Base-by-base conservation (phyloP, 2,329 filamentous ascomycete genomes). In the Cladosporium sp. region DNA sequence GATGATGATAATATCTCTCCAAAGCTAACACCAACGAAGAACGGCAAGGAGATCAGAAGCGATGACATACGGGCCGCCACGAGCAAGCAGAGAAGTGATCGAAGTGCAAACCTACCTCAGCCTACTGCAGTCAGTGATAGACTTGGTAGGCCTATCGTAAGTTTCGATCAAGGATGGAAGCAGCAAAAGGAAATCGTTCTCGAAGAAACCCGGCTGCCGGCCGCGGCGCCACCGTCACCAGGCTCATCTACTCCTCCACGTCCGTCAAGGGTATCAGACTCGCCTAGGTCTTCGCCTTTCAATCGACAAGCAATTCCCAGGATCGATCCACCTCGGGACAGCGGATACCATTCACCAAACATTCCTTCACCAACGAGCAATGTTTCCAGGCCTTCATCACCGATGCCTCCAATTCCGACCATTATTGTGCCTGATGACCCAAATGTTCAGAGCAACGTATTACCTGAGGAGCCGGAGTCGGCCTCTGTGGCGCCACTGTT, bases 101-200 rank as follows among this genome's bases (percentile, higher is more conserved):
- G 91, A 64, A 96, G 90, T 69, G 72, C 83, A 51, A 94, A 88
- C 66, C 76, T 97, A 55, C 92, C 91, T 22, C 92, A 86, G 63
- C 92, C 92, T 57, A 88, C 87, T 49, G 85, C 88, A 63, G 91
- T 97, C 69, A 96, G 90, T 73, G 86, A 96, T 72, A 86, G 80
- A 64, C 86, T 87, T 61, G 89, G 89, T 61, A 83, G 92, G 66
- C 92, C 92, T 56, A 97, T 97, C 76, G 92, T 97, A 77, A 97
- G 92, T 78, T 97, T 97, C 78, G 81, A 95, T 71, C 80, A 80
- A 63, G 80, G 85, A 66, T 95, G 88, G 84, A 86, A 83, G 76
- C 36, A 48, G 8, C 79, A 83, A 65, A 80, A 79, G 66, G 83
- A 86, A 67, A 76, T 86, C 77, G 85, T 89, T 81, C 71, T 80